Evolutionary conservation across 331 rosid genomes (phyloP).

Genomic region (Acacia concinna): DNA sequence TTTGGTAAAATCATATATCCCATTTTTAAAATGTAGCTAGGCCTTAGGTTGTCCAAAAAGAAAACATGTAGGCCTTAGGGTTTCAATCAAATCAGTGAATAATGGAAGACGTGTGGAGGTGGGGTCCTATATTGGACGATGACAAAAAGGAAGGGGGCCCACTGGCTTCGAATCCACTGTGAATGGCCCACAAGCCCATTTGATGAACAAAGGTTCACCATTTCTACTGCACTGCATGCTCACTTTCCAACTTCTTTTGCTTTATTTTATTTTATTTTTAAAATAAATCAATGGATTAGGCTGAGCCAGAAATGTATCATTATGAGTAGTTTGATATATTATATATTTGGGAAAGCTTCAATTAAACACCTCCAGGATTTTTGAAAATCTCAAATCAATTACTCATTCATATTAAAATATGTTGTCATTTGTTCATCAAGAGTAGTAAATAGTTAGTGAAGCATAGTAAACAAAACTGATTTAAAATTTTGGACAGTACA

Average conservation of each 20-base stretch:
- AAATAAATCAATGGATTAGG: background rate
- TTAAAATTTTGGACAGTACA: too few relatives aligned
- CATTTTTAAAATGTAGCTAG: too few relatives aligned
- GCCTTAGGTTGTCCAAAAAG: too few relatives aligned
- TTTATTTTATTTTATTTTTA: background rate
- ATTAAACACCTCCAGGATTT: too few relatives aligned
- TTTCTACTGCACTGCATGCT: background rate
- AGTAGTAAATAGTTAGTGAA: too few relatives aligned
- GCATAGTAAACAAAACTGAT: too few relatives aligned
- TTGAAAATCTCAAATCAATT: too few relatives aligned
- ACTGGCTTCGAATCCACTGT: background rate
- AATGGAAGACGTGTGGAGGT: background rate
- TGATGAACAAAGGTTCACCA: background rate
- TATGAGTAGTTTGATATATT: background rate
- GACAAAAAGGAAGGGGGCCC: background rate
- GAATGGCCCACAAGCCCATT: background rate
- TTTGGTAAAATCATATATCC: background rate
- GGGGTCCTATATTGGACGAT: background rate
- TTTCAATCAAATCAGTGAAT: background rate
- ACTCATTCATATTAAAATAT: too few relatives aligned
- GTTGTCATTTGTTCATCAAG: too few relatives aligned
- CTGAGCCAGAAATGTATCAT: background rate
- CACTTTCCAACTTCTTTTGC: background rate
- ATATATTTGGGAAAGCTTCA: background rate
- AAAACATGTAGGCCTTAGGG: background rate